Base-by-base conservation (phyloP, 2,329 filamentous ascomycete species). In the Monosporascus cannonballus region DNA sequence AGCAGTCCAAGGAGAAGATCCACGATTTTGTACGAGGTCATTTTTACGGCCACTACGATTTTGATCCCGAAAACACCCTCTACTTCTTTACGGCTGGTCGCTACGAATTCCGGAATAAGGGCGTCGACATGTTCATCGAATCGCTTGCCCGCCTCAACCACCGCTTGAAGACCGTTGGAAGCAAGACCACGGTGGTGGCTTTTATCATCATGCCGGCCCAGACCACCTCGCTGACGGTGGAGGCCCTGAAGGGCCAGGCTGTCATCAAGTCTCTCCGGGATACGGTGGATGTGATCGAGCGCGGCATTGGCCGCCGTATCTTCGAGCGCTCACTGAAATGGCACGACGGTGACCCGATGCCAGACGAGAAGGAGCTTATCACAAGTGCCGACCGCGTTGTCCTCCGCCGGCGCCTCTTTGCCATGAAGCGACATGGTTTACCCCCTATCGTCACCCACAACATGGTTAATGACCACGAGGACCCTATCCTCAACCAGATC, bases 131-230 rank as follows among this genome's bases (percentile, higher is more conserved):
- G 94, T 99, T 97, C 72, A 96, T 99, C 61, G 94, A 99, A 73
- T 94, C 92, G 3, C 76, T 99, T 57, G 94, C 94, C 27, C 89
- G 94, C 44, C 76, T 99, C 64, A 99, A 99, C 73, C 92, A 97
- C 76, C 84, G 88, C 39, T 83, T 99, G 67, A 97, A 97, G 80
- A 73, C 74, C 49, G 73, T 85, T 7, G 90, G 90, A 48, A 96
- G 90, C 62, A 95, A 94, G 73, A 92, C 86, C 68, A 97, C 94
- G 0, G 87, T 99, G 7, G 93, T 99, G 18, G 93, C 94, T 20
- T 99, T 99, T 69, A 89, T 99, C 71, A 97, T 99, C 70, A 96
- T 99, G 90, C 94, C 94, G 3, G 94, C 94, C 1, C 91, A 97
- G 73, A 97, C 93, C 2, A 89, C 90, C 7, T 96, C 93, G 0